Evolutionary conservation across 1,139 yeast species (phyloP), one percentile per base, ranked within the genome.

Genomic region (Nakaseomyces bracarensis): DNA sequence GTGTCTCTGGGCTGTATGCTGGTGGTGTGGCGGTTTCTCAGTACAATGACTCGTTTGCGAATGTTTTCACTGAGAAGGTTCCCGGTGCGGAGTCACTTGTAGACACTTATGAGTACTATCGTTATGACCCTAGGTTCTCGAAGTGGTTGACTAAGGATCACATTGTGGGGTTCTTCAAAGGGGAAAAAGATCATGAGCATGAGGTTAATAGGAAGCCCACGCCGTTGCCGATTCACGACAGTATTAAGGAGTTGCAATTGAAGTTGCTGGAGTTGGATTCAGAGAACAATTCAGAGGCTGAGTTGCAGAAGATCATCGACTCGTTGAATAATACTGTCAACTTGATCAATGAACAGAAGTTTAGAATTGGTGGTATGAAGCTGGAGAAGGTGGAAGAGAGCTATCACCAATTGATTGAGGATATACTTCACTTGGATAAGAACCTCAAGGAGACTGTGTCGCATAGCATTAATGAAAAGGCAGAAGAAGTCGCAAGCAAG

Each of bases 51-150:
- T 63, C 69, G 14, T 64, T 70, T 46, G 71, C 68, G 39, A 74
- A 72, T 46, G 49, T 68, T 29, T 79, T 77, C 60, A 67, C 76
- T 20, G 79, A 77, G 46, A 73, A 72, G 46, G 72, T 79, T 33
- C 89, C 89, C 18, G 68, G 70, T 40, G 81, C 78, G 28, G 80
- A 77, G 51, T 61, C 64, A 22, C 61, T 74, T 20, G 69, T 79
- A 20, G 73, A 73, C 41, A 54, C 60, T 16, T 64, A 74, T 40
- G 83, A 79, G 49, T 61, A 55, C 29, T 61, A 59, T 67, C 68
- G 55, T 64, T 47, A 54, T 53, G 29, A 36, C 21, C 42, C 42
- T 13, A 27, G 36, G 18, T 18, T 27, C 21, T 26, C 25, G 25
- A 21, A 39, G 22, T 34, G 23, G 11, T 10, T 30, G n/a, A 20